phyloP scores from a whole-genome alignment of 2,329 filamentous ascomycete species.

The Hortaea werneckii region DNA sequence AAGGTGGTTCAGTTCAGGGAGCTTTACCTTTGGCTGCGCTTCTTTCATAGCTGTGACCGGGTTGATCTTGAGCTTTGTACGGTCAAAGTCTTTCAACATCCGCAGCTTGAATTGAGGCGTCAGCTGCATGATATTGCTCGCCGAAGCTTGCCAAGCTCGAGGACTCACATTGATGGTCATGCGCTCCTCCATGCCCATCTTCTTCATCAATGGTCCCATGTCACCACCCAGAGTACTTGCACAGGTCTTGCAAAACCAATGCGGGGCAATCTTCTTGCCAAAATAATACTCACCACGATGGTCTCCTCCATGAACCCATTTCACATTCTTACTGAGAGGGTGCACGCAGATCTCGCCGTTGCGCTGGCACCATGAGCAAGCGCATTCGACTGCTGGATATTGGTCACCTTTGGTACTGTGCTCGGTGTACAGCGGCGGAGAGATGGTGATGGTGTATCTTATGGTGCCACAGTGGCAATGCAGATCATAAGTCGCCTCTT shows the following conservation, averaged over 20 bases:
- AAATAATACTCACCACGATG: slow-evolving; percentile 11
- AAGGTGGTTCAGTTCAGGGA: no score
- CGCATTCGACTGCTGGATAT: slow-evolving; percentile 14
- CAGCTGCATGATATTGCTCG: neutral
- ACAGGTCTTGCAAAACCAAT: slow-evolving; percentile 17
- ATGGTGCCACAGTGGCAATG: slow-evolving; percentile 23
- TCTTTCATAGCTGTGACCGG: slow-evolving; percentile 12
- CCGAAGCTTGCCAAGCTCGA: neutral
- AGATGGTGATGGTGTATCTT: slow-evolving; percentile 14
- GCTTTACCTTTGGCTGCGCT: neutral
- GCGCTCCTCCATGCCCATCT: slow-evolving; percentile 8
- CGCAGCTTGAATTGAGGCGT: slow-evolving; percentile 5
- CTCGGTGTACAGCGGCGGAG: slow-evolving; percentile 15
- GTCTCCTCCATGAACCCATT: slow-evolving; percentile 12
- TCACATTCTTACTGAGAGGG: slow-evolving; percentile 12
- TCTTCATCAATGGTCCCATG: slow-evolving; percentile 9
- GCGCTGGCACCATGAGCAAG: slow-evolving; percentile 17
- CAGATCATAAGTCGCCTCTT: slow-evolving; percentile 12
- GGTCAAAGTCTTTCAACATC: slow-evolving; percentile 18
- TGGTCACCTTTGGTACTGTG: slow-evolving; percentile 4
- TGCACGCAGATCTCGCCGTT: slow-evolving; percentile 13
- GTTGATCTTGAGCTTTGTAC: slow-evolving; percentile 10
- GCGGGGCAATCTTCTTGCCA: slow-evolving; percentile 10
- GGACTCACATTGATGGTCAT: slow-evolving; percentile 14
- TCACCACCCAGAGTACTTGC: slow-evolving; percentile 13